phyloP scores from a whole-genome alignment of 345 rosid species.

The Euphorbia peplus region DNA sequence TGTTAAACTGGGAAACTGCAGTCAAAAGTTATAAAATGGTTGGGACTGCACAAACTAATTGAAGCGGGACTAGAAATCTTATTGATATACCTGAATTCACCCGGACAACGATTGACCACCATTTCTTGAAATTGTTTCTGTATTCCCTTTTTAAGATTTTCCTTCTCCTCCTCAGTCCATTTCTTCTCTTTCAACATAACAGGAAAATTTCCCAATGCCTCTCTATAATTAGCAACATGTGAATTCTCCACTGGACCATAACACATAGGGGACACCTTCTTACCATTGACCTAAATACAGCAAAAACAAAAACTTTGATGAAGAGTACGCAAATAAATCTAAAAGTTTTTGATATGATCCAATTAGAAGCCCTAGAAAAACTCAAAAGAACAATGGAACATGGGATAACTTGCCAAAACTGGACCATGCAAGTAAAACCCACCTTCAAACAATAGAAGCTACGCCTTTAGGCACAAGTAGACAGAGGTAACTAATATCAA shows the following conservation, averaged over 20 bases:
- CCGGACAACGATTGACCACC: slow-evolving; percentile 49
- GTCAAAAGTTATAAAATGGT: neutral
- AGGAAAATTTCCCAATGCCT: slow-evolving; percentile 53
- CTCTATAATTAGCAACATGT: slow-evolving; percentile 56
- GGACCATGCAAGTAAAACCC: neutral
- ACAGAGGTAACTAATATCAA: neutral
- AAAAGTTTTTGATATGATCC: slow-evolving; percentile 7
- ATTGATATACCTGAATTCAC: slow-evolving; percentile 48
- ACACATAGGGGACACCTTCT: slow-evolving; percentile 37
- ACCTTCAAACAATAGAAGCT: neutral
- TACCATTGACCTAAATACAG: slow-evolving; percentile 54
- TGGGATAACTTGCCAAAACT: neutral
- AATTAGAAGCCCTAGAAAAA: slow-evolving; percentile 6
- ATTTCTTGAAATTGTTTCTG: slow-evolving; percentile 73
- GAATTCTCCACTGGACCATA: slow-evolving; percentile 74
- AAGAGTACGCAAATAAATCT: slow-evolving; percentile 11
- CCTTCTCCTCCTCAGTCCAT: slow-evolving; percentile 67
- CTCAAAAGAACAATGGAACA: neutral
- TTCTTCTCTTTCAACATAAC: slow-evolving; percentile 47
- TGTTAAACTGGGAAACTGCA: neutral
- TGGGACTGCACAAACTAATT: neutral
- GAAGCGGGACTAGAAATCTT: neutral
- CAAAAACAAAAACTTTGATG: slow-evolving; percentile 11
- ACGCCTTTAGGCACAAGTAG: neutral
- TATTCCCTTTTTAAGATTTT: slow-evolving; percentile 70